These are phyloP conservation scores for Singerocomus rubriflavus DNA, from an alignment of 1,284 basidiomycete genomes.

Conservation along the genomic window DNA sequence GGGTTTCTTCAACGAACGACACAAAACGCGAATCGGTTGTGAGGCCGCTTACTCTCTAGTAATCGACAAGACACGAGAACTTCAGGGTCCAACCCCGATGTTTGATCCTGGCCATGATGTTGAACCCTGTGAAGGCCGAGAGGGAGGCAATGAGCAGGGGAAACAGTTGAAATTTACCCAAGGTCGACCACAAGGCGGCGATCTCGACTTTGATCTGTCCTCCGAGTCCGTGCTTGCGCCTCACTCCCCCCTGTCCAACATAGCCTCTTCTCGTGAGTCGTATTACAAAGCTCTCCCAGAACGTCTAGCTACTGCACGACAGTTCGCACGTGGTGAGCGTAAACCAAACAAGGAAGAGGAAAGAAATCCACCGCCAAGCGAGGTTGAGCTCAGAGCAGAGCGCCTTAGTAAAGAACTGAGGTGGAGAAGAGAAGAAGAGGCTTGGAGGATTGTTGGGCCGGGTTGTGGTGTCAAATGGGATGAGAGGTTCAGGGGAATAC, in stretches of 20 bases:
- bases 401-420: slow-evolving; percentile 82
- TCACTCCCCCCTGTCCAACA: slow-evolving; percentile 57
- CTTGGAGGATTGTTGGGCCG: slow-evolving; percentile 75
- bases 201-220: slow-evolving; percentile 74
- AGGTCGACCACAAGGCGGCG: slow-evolving; percentile 36
- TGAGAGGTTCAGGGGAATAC: slow-evolving; percentile 60
- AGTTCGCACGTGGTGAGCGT: slow-evolving; percentile 72
- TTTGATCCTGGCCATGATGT: slow-evolving; percentile 15
- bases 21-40: slow-evolving; percentile 74
- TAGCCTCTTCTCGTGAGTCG: slow-evolving; percentile 65
- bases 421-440: slow-evolving; percentile 76
- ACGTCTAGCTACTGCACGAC: slow-evolving; percentile 74
- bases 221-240: slow-evolving; percentile 71
- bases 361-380: slow-evolving; percentile 79
- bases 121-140: background rate
- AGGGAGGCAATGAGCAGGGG: slow-evolving; percentile 2
- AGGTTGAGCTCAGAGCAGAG: slow-evolving; percentile 83
- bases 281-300: slow-evolving; percentile 78
- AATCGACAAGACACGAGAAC: slow-evolving; percentile 60
- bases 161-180: background rate
- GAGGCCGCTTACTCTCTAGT: slow-evolving; percentile 81
- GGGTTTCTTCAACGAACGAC: slow-evolving; percentile 91
- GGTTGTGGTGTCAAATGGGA: slow-evolving; percentile 72
- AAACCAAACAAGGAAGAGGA: slow-evolving; percentile 84
- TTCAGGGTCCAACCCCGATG: slow-evolving; percentile 43